Evolutionary conservation across 768 basidiomycete genomes (phyloP).

Genomic region (Leccinum longicurvipes): DNA sequence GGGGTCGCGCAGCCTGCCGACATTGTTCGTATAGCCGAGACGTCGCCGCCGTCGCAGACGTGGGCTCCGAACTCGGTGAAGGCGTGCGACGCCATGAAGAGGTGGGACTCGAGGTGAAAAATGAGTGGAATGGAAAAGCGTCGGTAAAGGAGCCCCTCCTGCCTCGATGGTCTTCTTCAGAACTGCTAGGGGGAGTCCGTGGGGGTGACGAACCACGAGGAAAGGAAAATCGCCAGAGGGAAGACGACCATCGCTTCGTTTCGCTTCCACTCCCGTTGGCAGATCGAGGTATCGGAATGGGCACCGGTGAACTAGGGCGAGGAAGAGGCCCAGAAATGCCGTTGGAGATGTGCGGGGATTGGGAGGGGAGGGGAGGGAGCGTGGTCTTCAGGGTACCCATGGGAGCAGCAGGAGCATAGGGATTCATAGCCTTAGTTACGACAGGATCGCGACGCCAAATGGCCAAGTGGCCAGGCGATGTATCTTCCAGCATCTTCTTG

Average conservation of each 20-base stretch:
- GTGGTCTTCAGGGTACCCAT: conserved; percentile 6
- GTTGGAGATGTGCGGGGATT: conserved; percentile 7
- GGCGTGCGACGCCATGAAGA: conserved; percentile 35
- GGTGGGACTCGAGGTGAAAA: conserved; percentile 31
- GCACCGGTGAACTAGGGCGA: conserved; percentile 27
- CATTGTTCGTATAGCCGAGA: conserved; percentile 31
- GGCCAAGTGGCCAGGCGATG: conserved; percentile 29
- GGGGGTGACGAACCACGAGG: conserved; percentile 29
- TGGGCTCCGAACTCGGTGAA: conserved; percentile 35
- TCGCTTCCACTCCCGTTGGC: conserved; percentile 32
- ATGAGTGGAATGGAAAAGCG: conserved; percentile 47
- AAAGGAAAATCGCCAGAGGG: conserved; percentile 35
- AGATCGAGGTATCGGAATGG: conserved; percentile 29
- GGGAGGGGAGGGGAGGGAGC: conserved; percentile 12
- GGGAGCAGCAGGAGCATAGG: conserved; percentile 18
- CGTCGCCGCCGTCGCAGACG: conserved; percentile 23
- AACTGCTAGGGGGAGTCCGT: conserved; percentile 21
- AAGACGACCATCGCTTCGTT: conserved; percentile 33
- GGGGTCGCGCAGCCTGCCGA: conserved; percentile 33
- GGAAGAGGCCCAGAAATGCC: conserved; percentile 16
- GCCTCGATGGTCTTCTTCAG: conserved; percentile 26
- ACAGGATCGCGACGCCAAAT: conserved; percentile 32
- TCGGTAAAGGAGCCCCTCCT: conserved; percentile 32
- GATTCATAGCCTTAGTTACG: conserved; percentile 24
- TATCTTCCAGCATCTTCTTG: conserved; percentile 30